Percentiles rank a stretch among this genome's conserved stretches.
Evolutionary conservation across 345 rosid genomes (phyloP).

Genomic region (Dimocarpus longan): DNA sequence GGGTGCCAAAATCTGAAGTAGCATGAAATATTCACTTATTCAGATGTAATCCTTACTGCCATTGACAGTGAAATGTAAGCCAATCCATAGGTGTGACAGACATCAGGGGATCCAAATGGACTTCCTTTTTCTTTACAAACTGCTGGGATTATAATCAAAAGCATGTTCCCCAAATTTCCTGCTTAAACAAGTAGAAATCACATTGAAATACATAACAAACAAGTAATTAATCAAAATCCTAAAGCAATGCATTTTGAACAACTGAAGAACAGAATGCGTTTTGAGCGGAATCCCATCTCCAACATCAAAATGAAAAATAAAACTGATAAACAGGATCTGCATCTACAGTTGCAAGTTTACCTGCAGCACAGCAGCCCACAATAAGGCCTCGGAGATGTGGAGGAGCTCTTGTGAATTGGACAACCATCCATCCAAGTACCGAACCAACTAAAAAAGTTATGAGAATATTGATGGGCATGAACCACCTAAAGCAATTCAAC

Average conservation of each 20-base stretch:
- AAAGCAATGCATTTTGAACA: not conserved
- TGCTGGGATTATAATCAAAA: constrained; percentile 68
- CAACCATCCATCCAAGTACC: constrained; percentile 38
- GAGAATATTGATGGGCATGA: constrained; percentile 48
- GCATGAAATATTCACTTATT: not conserved
- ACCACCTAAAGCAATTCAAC: constrained; percentile 32
- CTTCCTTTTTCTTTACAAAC: constrained; percentile 63
- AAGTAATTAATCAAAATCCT: not conserved
- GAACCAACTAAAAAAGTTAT: constrained; percentile 39
- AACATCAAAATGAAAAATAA: not conserved
- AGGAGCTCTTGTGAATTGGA: constrained; percentile 36
- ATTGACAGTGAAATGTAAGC: constrained; percentile 69
- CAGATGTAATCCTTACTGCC: constrained; percentile 44
- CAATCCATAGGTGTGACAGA: constrained; percentile 48
- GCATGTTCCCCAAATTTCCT: constrained; percentile 75
- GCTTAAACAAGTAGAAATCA: not conserved
- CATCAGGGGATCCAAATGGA: constrained; percentile 63
- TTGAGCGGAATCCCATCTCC: not conserved
- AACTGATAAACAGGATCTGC: not conserved
- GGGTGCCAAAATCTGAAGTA: not conserved
- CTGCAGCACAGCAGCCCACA: constrained; percentile 44
- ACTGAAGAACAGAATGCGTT: not conserved
- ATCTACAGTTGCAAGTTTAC: constrained; percentile 18
- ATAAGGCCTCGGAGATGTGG: constrained; percentile 36
- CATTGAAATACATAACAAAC: not conserved